These are phyloP conservation scores for Rhododendron kiyosumense DNA, from an alignment of 148 eudicot genomes.

Conservation along the genomic window DNA sequence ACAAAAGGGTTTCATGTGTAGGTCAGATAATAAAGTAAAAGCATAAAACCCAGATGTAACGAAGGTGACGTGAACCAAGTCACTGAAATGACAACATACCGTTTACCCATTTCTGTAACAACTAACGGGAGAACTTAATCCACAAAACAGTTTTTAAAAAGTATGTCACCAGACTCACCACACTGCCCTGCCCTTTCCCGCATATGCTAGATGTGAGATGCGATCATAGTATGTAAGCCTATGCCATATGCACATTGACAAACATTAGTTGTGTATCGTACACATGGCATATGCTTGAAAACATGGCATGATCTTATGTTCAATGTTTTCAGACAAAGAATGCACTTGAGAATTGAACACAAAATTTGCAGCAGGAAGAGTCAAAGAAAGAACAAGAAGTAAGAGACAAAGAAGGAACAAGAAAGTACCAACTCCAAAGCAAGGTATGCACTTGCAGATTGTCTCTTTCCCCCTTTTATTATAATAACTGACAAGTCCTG, in stretches of 20 bases:
- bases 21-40: not conserved
- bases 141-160: not conserved
- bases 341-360: not conserved
- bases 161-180: not conserved
- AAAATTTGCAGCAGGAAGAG: not conserved
- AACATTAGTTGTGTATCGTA: not conserved
- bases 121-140: not conserved
- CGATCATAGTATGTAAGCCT: not conserved
- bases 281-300: not conserved
- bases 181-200: not conserved
- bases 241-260: not conserved
- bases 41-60: not conserved
- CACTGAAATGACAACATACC: not conserved
- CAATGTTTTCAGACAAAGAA: not conserved
- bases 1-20: not conserved
- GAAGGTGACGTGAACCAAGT: not conserved
- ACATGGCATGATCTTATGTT: not conserved
- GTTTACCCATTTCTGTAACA: not conserved
- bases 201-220: not conserved
- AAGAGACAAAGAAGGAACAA: slow-evolving; percentile 1
- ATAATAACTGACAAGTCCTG: slow-evolving; percentile 76
- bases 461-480: slow-evolving; percentile 74
- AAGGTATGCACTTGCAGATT: slow-evolving; percentile 91
- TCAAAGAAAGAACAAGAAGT: not conserved
- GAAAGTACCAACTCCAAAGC: slow-evolving; percentile 77